Evolutionary conservation across 2,329 filamentous ascomycete species (phyloP).

Genomic region (Fusarium clavum): DNA sequence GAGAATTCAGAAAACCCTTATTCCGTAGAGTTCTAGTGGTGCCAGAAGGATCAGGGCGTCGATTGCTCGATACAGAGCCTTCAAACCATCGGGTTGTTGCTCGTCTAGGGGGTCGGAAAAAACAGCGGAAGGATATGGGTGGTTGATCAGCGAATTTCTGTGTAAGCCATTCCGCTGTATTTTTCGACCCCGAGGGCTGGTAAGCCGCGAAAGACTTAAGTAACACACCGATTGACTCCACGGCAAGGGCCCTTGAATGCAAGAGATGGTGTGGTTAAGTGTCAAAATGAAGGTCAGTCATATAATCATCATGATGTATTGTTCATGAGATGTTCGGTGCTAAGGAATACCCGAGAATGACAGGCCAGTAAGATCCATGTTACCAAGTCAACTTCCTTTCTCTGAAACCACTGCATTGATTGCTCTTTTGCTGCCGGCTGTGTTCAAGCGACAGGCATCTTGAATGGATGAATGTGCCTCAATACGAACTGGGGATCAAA

Average conservation of each 20-base stretch:
- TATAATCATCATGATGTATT: conserved; percentile 28
- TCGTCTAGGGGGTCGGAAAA: no score
- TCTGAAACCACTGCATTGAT: not conserved
- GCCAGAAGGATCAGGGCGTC: not conserved
- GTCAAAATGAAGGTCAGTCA: conserved; percentile 17
- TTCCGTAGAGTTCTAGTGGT: not conserved
- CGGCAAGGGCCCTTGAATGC: rapidly evolving
- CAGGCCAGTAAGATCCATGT: not conserved
- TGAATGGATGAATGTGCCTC: not conserved
- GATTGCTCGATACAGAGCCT: no score
- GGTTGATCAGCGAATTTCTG: no score
- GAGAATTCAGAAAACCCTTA: no score
- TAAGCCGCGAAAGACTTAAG: no score
- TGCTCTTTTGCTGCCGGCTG: not conserved
- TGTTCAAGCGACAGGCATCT: not conserved
- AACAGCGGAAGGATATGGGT: no score
- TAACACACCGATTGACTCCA: no score
- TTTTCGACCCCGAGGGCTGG: no score
- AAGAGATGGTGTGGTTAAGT: not conserved
- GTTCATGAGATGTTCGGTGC: no score
- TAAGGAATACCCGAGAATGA: conserved; percentile 1
- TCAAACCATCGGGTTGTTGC: no score
- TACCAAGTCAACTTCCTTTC: not conserved
- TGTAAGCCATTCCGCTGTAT: no score
- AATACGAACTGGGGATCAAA: conserved; percentile 12